These are phyloP conservation scores for Salix dunnii DNA, from an alignment of 345 rosid genomes.

Conservation along the genomic window DNA sequence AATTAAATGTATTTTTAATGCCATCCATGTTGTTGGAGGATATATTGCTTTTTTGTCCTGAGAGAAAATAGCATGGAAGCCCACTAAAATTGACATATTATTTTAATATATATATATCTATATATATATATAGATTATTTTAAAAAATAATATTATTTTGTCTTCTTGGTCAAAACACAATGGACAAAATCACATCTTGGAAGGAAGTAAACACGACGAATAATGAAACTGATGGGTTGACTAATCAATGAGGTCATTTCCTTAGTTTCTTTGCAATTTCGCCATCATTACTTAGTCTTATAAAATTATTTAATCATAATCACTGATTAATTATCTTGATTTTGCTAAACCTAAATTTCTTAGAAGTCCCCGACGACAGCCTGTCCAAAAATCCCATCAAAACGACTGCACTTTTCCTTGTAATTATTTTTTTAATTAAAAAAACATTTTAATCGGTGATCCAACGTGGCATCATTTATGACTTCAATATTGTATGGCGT, in stretches of 20 bases:
- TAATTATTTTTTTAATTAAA: too few species aligned
- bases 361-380: background rate
- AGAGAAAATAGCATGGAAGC: too few species aligned
- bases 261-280: background rate
- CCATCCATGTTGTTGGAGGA: too few species aligned
- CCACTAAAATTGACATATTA: too few species aligned
- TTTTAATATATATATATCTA: too few species aligned
- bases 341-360: background rate
- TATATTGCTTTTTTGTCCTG: too few species aligned
- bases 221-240: background rate
- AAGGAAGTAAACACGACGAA: background rate
- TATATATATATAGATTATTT: too few species aligned
- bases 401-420: too few species aligned
- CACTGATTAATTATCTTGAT: background rate
- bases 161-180: background rate
- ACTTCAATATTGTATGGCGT: background rate
- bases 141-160: too few species aligned
- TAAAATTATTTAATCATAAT: background rate
- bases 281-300: background rate
- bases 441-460: too few species aligned
- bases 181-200: background rate
- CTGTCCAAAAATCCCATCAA: too few species aligned
- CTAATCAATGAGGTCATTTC: background rate
- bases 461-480: background rate
- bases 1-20: too few species aligned